Evolutionary conservation across 2,329 filamentous ascomycete species (phyloP), one percentile per base, ranked within the genome.

Genomic region (Claviceps africana): DNA sequence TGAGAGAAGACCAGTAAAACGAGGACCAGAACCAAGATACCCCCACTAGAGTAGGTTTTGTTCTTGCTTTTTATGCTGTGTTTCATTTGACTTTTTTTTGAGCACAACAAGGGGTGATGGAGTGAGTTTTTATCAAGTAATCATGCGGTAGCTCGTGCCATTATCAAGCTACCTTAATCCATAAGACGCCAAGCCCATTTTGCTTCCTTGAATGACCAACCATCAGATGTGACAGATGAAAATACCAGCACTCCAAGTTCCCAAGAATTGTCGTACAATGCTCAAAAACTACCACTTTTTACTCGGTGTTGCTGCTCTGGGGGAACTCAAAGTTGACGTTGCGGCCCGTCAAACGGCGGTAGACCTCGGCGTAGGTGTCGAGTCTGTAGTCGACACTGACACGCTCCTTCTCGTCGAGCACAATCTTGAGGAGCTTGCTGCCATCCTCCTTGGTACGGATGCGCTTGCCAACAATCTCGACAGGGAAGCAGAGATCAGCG

Each of bases 381-480:
- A 98, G 88, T 73, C 93, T 84, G 86, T 97, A 96, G 82, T 98
- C 93, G 66, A 98, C 91, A 73, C 90, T 89, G 69, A 90, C 91
- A 67, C 90, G 88, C 87, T 98, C 93, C 88, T 98, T 98, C 87
- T 97, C 93, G 75, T 98, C 93, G 56, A 98, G 84, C 70, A 98
- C 82, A 72, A 98, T 88, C 87, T 98, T 98, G 76, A 97, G 84
- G 71, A 88, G 77, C 87, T 97, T 97, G 85, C 81, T 85, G 74
- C 89, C 89, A 76, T 98, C 93, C 82, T 97, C 91, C 80, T 95
- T 91, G 79, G 93, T 97, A 75, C 93, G 87, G 73, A 90, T 77
- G 70, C 93, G 89, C 88, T 97, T 97, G 78, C 93, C 93, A 66
- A 98, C 93, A 64, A 98, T 98, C 86, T 98, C 93, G 70, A 98